A percentile compares a stretch with the other conserved stretches of the same genome.
Conservation (phyloP, 2,329 filamentous ascomycete species). For the Nemania sp. region DNA sequence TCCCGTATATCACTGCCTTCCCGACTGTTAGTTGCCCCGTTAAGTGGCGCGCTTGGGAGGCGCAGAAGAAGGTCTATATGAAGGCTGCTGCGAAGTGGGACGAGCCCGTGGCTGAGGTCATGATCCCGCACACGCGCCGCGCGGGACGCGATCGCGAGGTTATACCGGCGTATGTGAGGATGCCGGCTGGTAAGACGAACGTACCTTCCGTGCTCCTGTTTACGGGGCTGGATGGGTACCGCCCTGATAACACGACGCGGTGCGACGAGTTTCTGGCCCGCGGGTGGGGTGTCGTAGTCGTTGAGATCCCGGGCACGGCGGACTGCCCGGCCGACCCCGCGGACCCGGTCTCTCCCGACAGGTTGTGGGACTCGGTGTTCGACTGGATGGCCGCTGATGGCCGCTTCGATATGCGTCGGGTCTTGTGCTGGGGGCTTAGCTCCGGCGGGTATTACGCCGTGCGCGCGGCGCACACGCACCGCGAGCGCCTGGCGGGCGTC, state of each 20-base stretch:
- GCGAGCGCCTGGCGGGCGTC: conserved; percentile 62
- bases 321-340: conserved; percentile 73
- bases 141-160: conserved; percentile 62
- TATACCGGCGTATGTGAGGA: conserved; percentile 75
- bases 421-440: conserved; percentile 74
- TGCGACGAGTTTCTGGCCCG: conserved; percentile 71
- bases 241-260: conserved; percentile 71
- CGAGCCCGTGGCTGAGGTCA: conserved; percentile 70
- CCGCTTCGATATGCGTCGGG: conserved; percentile 65
- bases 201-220: conserved; percentile 66
- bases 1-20: conserved; percentile 66
- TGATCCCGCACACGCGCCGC: conserved; percentile 68
- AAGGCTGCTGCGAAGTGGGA: conserved; percentile 67
- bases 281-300: conserved; percentile 72
- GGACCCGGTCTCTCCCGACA: conserved; percentile 70
- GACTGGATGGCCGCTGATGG: conserved; percentile 65
- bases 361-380: conserved; percentile 72
- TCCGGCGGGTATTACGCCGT: conserved; percentile 77
- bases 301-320: conserved; percentile 75
- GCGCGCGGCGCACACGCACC: conserved; percentile 76
- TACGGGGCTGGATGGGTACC: conserved; percentile 72
- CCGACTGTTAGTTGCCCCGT: conserved; percentile 55
- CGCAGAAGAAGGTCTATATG: conserved; percentile 73
- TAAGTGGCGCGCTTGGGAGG: conserved; percentile 73
- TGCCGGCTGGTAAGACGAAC: conserved; percentile 57